Evolutionary conservation across 2,329 filamentous ascomycete genomes (phyloP).

Genomic region (Colletotrichum liriopes): DNA sequence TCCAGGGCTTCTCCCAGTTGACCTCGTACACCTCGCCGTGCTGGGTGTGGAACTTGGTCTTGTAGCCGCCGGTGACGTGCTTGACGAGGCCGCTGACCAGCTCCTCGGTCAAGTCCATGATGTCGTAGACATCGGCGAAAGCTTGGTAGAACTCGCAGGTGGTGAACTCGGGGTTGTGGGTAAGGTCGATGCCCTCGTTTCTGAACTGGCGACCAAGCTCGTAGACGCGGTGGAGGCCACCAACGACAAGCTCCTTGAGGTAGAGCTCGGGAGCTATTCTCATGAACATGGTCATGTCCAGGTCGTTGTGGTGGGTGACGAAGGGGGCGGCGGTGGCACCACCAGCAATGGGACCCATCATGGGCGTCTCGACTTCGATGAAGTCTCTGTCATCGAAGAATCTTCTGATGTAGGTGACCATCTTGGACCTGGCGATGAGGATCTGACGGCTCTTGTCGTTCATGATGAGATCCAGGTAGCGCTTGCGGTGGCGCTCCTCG

Average conservation of each 20-base stretch:
- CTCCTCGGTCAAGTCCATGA: conserved; percentile 93
- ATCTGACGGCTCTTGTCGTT: conserved; percentile 89
- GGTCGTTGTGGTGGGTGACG: conserved; percentile 95
- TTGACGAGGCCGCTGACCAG: conserved; percentile 92
- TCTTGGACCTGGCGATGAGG: conserved; percentile 88
- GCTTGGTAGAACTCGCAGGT: conserved; percentile 98
- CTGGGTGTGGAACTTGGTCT: conserved; percentile 89
- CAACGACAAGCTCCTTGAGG: conserved; percentile 96
- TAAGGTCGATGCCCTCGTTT: conserved; percentile 92
- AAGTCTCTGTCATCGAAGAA: conserved; percentile 93
- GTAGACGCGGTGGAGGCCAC: conserved; percentile 94
- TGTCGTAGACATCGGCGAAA: conserved; percentile 90
- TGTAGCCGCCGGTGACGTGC: conserved; percentile 87
- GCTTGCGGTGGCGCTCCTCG: conserved; percentile 92
- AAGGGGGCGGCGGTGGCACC: conserved; percentile 97
- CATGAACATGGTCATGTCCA: conserved; percentile 95
- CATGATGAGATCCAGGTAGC: conserved; percentile 97
- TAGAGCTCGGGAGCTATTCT: conserved; percentile 88
- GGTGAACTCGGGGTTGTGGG: conserved; percentile 99
- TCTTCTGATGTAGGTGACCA: conserved; percentile 88
- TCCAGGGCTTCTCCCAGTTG: conserved; percentile 97
- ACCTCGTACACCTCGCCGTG: conserved; percentile 89
- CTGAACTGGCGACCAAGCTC: conserved; percentile 96
- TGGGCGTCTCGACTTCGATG: conserved; percentile 95
- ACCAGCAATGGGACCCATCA: conserved; percentile 96